Percentiles rank a stretch among this genome's conserved stretches.
Conservation (phyloP, 2,329 filamentous ascomycete species). For the Hymenoscyphus scutula region DNA sequence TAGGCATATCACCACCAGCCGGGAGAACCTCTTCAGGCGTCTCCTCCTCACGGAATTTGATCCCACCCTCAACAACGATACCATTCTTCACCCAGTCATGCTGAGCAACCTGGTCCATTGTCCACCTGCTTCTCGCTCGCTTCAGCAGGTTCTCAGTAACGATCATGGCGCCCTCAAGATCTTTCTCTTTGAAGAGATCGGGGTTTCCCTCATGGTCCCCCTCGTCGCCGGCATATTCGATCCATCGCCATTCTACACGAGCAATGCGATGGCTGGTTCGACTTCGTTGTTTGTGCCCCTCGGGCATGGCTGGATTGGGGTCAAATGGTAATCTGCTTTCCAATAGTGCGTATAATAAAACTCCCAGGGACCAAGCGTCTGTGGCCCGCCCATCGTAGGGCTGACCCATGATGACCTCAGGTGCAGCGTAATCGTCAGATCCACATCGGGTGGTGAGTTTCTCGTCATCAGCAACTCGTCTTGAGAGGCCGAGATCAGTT, state of each 20-base stretch:
- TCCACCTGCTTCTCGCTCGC: constrained; percentile 76
- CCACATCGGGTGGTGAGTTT: constrained; percentile 92
- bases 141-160: constrained; percentile 84
- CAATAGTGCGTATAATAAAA: constrained; percentile 87
- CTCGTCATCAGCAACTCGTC: constrained; percentile 80
- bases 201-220: constrained; percentile 76
- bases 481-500: constrained; percentile 86
- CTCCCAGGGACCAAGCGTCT: constrained; percentile 93
- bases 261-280: constrained; percentile 93
- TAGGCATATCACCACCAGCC: constrained; percentile 11
- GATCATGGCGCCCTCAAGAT: constrained; percentile 71
- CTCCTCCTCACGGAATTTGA: constrained; percentile 56
- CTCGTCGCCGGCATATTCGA: constrained; percentile 77
- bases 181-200: constrained; percentile 59
- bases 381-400: constrained; percentile 89
- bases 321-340: constrained; percentile 94
- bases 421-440: constrained; percentile 94
- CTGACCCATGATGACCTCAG: constrained; percentile 93
- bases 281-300: constrained; percentile 72
- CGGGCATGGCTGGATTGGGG: constrained; percentile 75
- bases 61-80: constrained; percentile 63
- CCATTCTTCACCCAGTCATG: constrained; percentile 75
- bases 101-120: constrained; percentile 68
- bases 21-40: constrained; percentile 27
- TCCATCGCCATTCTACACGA: constrained; percentile 93